These are phyloP conservation scores for Phytophthora palmivora DNA, from an alignment of 352 stramenopile genomes.

Conservation along the genomic window DNA sequence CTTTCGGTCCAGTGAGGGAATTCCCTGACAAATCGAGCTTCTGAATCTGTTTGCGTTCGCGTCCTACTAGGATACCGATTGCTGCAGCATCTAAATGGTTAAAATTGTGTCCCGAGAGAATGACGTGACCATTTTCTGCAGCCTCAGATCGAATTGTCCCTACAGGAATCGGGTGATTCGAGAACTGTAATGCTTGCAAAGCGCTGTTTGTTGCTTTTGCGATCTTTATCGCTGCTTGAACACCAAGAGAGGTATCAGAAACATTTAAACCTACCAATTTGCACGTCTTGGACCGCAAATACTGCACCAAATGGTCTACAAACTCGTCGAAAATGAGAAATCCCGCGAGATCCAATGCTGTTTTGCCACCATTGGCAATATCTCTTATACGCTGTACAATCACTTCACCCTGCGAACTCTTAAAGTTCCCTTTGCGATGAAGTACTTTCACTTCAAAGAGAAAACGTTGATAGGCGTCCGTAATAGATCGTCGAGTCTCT, in stretches of 20 bases:
- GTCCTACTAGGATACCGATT: constrained; percentile 58
- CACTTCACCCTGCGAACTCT: constrained; percentile 54
- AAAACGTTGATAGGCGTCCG: constrained; percentile 66
- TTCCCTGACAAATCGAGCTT: constrained; percentile 63
- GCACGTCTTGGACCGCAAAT: constrained; percentile 60
- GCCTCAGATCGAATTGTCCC: constrained; percentile 38
- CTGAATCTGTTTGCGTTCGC: constrained; percentile 57
- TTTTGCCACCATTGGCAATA: constrained; percentile 42
- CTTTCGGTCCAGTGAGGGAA: constrained; percentile 47
- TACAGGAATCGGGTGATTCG: constrained; percentile 41
- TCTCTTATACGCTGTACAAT: constrained; percentile 64
- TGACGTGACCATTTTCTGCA: constrained; percentile 32
- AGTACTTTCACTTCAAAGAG: constrained; percentile 71
- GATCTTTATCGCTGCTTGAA: constrained; percentile 48
- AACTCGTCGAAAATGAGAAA: constrained; percentile 73
- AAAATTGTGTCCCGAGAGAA: constrained; percentile 39
- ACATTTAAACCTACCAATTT: constrained; percentile 56
- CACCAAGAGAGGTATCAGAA: constrained; percentile 56
- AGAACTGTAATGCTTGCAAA: constrained; percentile 66
- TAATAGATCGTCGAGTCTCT: constrained; percentile 65
- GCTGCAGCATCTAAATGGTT: constrained; percentile 70
- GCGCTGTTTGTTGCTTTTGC: constrained; percentile 45
- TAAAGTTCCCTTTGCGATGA: constrained; percentile 74
- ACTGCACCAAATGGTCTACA: constrained; percentile 58
- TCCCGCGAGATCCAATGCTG: constrained; percentile 55